Base-by-base conservation (phyloP, 129 eudicot genomes). In the Tanacetum coccineum region DNA sequence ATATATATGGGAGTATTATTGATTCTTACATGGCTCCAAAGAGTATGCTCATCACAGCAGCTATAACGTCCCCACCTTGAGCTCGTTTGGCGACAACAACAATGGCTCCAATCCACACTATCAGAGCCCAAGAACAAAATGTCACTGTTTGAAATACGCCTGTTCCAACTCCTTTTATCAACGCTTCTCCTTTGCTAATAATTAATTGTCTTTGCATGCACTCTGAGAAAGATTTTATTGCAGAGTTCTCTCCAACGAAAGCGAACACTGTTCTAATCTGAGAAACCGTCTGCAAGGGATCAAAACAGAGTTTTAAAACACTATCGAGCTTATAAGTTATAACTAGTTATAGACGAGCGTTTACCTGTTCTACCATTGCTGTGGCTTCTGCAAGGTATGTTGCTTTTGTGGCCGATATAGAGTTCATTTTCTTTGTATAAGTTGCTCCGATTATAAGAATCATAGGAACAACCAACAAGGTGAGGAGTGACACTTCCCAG, bases 1-100 rank as follows among this genome's bases (percentile, higher is more conserved):
- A 18, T 6, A 63, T 58, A 47, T 59, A 60, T 60, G 68, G n/a
- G n/a, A n/a, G n/a, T 13, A 36, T 22, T 21, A 17, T 26, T 20
- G 45, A 47, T 72, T 59, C 90, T 89, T 85, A 89, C 96, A 89
- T 89, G 57, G 96, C 93, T 68, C 96, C 96, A 60, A 89, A 89
- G 55, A 89, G 82, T 63, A 89, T 83, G 82, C 96, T 81, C 96
- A 89, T 85, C 19, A 89, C 96, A 15, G 96, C 96, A 74, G 96
- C 93, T 30, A 89, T 84, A 26, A 89, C 96, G 62, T 86, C 89
- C 17, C 93, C 96, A 65, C 96, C 96, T 9, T 77, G 74, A 49
- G 96, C 79, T 81, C 86, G 79, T 68, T 72, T 79, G 20, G 89
- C 84, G 62, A 63, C 80, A 63, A 85, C 93, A 68, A 89, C 93